These are phyloP conservation scores for Tetrahymena borealis DNA, from an alignment of 73 alveolate species.

Conservation along the genomic window DNA sequence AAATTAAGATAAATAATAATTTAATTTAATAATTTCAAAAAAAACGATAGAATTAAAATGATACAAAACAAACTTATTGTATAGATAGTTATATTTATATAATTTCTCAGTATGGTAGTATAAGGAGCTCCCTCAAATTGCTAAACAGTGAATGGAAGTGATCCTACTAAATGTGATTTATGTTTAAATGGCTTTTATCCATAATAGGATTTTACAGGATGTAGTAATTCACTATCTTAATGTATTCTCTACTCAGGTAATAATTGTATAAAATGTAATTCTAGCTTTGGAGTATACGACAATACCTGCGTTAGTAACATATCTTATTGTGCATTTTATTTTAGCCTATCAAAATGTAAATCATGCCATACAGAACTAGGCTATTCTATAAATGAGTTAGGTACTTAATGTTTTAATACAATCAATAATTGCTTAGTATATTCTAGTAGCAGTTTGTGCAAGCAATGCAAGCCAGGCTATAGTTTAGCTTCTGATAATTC, in stretches of 20 bases:
- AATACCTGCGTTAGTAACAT: not conserved
- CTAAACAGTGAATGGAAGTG: not conserved
- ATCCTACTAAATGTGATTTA: not conserved
- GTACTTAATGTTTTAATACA: not conserved
- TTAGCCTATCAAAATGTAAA: not conserved
- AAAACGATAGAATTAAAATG: no score
- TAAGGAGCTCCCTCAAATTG: not conserved
- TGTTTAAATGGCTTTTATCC: not conserved
- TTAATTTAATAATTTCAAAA: no score
- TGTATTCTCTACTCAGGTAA: not conserved
- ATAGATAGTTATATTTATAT: not conserved
- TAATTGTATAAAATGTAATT: not conserved
- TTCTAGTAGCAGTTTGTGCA: not conserved
- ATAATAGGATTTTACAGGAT: not conserved
- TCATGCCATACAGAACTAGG: not conserved
- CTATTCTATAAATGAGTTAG: not conserved
- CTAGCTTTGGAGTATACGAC: not conserved
- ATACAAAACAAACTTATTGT: not conserved
- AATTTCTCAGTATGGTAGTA: not conserved
- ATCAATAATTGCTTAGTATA: not conserved
- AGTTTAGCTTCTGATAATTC: not conserved
- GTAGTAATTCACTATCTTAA: not conserved
- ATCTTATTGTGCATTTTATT: not conserved
- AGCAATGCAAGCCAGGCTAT: not conserved
- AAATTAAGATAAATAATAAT: no score